Conservation (phyloP, 441 rosid species). For the Eruca vesicaria region DNA sequence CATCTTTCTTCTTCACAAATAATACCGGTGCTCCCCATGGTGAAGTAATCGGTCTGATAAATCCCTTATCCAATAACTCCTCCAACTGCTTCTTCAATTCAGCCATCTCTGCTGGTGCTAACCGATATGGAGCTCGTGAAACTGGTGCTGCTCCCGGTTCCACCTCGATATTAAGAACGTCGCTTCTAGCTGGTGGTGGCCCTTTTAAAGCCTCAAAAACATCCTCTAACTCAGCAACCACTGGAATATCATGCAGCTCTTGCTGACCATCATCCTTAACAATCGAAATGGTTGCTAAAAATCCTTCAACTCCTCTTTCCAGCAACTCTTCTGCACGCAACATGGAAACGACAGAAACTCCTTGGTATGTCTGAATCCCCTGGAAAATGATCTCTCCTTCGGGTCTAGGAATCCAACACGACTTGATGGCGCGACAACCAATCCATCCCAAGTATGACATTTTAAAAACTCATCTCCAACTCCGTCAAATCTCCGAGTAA, state of each 20-base stretch:
- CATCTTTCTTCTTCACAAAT: too few relatives aligned
- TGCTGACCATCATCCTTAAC: not conserved
- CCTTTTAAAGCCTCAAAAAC: not conserved
- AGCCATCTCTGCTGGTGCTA: too few relatives aligned
- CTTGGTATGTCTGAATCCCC: not conserved
- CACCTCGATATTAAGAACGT: too few relatives aligned
- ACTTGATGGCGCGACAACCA: not conserved
- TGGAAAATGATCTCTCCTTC: not conserved
- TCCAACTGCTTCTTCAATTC: too few relatives aligned
- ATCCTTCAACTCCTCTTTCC: not conserved
- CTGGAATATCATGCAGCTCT: not conserved
- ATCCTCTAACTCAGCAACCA: not conserved
- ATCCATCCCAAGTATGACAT: not conserved
- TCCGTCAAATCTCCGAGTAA: not conserved
- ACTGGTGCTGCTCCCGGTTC: too few relatives aligned
- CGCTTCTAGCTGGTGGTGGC: too few relatives aligned
- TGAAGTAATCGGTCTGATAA: too few relatives aligned
- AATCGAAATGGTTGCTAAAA: not conserved
- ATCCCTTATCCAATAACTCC: too few relatives aligned
- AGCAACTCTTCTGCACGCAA: not conserved
- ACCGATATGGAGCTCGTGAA: too few relatives aligned
- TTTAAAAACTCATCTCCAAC: not conserved
- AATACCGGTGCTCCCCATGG: too few relatives aligned
- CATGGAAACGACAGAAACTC: not conserved
- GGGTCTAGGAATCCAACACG: not conserved